phyloP scores from a whole-genome alignment of 805 yeast species.

The Debaryomyces maramus region DNA sequence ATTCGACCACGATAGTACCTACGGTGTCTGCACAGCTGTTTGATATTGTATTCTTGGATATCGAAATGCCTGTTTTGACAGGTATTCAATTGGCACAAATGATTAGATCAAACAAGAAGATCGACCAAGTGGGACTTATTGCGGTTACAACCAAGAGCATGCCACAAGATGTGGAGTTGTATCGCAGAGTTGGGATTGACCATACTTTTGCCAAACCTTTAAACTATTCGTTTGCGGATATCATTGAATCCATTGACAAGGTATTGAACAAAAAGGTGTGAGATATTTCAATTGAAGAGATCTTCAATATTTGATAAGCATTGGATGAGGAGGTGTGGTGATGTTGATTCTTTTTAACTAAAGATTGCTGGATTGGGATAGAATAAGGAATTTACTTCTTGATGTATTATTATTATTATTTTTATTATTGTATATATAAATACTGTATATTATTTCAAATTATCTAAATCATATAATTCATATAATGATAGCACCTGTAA shows the following conservation, averaged over 20 bases:
- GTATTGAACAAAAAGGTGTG: not conserved
- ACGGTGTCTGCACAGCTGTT: slow-evolving; percentile 16
- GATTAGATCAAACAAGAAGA: slow-evolving; percentile 13
- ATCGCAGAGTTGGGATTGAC: slow-evolving; percentile 39
- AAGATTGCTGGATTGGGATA: not conserved
- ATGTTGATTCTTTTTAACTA: too few species aligned
- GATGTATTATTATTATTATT: not conserved
- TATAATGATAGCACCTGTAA: too few species aligned
- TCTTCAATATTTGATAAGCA: too few species aligned
- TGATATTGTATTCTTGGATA: slow-evolving; percentile 41
- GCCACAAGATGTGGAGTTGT: slow-evolving; percentile 27
- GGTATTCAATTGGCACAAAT: slow-evolving; percentile 39
- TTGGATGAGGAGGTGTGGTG: too few species aligned
- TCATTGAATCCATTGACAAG: slow-evolving; percentile 4
- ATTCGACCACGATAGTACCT: slow-evolving; percentile 28
- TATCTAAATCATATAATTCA: too few species aligned
- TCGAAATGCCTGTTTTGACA: slow-evolving; percentile 45
- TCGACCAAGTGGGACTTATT: slow-evolving; percentile 29
- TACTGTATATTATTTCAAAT: too few species aligned
- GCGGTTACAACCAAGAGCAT: slow-evolving; percentile 41
- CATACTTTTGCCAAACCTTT: slow-evolving; percentile 43
- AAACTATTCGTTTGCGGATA: slow-evolving; percentile 13
- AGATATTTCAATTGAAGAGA: too few species aligned
- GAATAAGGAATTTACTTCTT: not conserved
- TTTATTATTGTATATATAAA: too few species aligned